phyloP scores from a whole-genome alignment of 1,284 basidiomycete genomes.

The Ceratobasidium sp. region DNA sequence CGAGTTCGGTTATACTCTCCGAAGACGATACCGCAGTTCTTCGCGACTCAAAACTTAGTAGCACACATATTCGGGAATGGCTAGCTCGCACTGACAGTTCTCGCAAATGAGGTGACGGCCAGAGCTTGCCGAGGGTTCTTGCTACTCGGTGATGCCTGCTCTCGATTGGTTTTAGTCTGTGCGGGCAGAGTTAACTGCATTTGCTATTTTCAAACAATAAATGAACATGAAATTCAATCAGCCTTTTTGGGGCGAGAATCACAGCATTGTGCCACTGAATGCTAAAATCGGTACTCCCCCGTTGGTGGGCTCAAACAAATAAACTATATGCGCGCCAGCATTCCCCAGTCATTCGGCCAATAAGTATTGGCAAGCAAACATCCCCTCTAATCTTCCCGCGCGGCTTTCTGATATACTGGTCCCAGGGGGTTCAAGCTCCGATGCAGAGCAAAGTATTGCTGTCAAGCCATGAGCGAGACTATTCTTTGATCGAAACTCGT shows the following conservation, averaged over 20 bases:
- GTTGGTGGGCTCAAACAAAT: neutral
- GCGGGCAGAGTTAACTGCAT: neutral
- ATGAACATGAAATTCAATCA: neutral
- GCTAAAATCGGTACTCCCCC: no score
- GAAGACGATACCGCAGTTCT: slow-evolving; percentile 69
- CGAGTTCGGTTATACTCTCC: slow-evolving; percentile 61
- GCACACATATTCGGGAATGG: slow-evolving; percentile 87
- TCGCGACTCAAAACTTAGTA: slow-evolving; percentile 85
- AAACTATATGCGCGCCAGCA: neutral
- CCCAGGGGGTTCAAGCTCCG: neutral
- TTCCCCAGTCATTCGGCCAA: neutral
- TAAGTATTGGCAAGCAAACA: neutral
- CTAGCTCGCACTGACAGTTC: slow-evolving; percentile 53
- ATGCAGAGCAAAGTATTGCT: neutral
- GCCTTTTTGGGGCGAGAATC: neutral
- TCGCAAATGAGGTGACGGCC: neutral
- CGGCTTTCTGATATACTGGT: neutral
- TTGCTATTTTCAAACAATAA: neutral
- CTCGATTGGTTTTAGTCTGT: neutral
- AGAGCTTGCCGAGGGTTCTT: neutral
- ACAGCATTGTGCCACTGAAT: no score
- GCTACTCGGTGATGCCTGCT: neutral
- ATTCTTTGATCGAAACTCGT: neutral
- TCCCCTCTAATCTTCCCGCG: no score
- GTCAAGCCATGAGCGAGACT: neutral